Base-by-base conservation (phyloP, 768 basidiomycete genomes). In the Calvatia gigantea region DNA sequence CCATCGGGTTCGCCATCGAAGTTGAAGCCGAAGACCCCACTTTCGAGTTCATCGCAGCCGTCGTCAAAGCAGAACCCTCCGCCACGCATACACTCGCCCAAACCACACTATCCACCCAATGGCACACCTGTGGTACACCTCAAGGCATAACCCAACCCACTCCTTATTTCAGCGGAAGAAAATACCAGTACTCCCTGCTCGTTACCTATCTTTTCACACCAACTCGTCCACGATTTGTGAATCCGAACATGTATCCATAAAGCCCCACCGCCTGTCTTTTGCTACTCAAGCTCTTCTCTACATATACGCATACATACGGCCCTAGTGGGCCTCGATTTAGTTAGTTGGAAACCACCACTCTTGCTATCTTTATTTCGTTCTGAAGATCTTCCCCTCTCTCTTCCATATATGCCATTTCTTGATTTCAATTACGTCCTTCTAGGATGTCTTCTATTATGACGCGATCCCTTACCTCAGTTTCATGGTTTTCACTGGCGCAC, bases 61-160 rank as follows among this genome's bases (percentile, higher is more conserved):
- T n/a, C n/a, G n/a, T n/a, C 17, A 42, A 42, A 21, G 17, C 19
- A 37, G 17, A n/a, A n/a, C 4, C 12, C 35, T 11, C 0, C 35
- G 11, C 52, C 59, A 25, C 64, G 60, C 35, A 62, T 66, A 58
- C 61, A 64, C 46, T 62, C 65, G 25, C 57, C 65, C 15, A 46
- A 62, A 53, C 58, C 67, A 11, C 58, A 61, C n/a, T 61, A 62
- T 43, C 49, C 62, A 4, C 60, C 63, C 4, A 52, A 61, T 21
- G 51, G 53, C n/a, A 60, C 61, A 19, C 58, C 66, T n/a, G 54
- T 67, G 31, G 60, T 68, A 29, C 66, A 65, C 31, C 65, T 69
- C 53, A 66, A 65, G 60, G 67, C 67, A 60, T 69, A 62, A 60
- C 9, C 4, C 33, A 41, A 2, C 25, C 12, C 25, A 7, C 27